Percentiles rank a stretch among this genome's conserved stretches.
Conservation (phyloP, 2,329 filamentous ascomycete genomes). For the Lasiodiplodia gonubiensis region DNA sequence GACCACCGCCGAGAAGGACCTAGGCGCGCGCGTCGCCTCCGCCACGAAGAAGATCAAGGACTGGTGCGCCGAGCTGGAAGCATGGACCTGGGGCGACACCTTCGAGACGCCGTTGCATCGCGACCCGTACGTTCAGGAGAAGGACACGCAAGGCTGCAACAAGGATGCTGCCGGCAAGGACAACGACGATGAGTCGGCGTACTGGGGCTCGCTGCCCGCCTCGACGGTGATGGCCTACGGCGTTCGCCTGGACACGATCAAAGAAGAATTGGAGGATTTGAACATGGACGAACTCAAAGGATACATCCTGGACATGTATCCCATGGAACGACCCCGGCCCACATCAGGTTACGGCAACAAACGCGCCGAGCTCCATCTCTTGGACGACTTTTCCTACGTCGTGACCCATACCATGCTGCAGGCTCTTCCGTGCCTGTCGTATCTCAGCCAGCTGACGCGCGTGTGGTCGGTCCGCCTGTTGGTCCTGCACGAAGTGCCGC, state of each 20-base stretch:
- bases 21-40: slow-evolving; percentile 72
- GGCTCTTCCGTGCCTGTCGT: slow-evolving; percentile 79
- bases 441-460: slow-evolving; percentile 73
- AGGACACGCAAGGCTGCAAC: slow-evolving; percentile 22
- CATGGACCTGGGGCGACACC: slow-evolving; percentile 64
- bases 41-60: slow-evolving; percentile 73
- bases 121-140: slow-evolving; percentile 32
- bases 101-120: slow-evolving; percentile 47
- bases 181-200: slow-evolving; percentile 41
- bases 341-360: slow-evolving; percentile 46
- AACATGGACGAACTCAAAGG: slow-evolving; percentile 87
- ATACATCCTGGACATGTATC: slow-evolving; percentile 82
- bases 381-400: slow-evolving; percentile 90
- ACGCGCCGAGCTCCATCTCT: slow-evolving; percentile 61
- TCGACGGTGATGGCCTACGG: slow-evolving; percentile 72
- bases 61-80: slow-evolving; percentile 75
- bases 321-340: slow-evolving; percentile 53
- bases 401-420: slow-evolving; percentile 92
- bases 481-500: slow-evolving; percentile 75
- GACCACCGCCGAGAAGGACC: slow-evolving; percentile 69
- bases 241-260: slow-evolving; percentile 74
- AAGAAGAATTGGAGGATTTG: slow-evolving; percentile 69
- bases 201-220: slow-evolving; percentile 73
- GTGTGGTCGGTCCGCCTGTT: slow-evolving; percentile 78
- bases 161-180: slow-evolving; percentile 28